A percentile compares a stretch with the other conserved stretches of the same genome.
phyloP scores from a whole-genome alignment of 768 basidiomycete species.

The Kwoniella botswanensis region DNA sequence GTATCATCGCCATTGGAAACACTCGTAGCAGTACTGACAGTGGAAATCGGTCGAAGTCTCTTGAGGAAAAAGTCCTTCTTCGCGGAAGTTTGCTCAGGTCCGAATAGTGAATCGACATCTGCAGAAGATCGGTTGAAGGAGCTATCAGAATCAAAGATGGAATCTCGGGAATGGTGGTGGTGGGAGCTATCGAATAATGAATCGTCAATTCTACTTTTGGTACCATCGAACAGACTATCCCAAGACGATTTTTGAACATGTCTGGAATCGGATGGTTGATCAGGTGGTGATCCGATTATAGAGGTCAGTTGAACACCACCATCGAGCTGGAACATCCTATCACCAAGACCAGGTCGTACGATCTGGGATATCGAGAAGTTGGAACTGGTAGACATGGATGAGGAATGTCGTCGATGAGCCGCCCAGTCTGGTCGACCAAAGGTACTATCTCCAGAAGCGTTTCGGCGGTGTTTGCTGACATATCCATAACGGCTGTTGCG shows the following conservation, averaged over 20 bases:
- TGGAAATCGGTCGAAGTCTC: conserved; percentile 40
- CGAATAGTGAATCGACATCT: conserved; percentile 37
- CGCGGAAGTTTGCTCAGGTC: conserved; percentile 20
- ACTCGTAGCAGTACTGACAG: conserved; percentile 28
- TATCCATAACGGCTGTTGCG: conserved; percentile 40
- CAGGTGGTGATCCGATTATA: conserved; percentile 47
- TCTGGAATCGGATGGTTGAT: neutral
- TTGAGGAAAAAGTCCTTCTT: conserved; percentile 38
- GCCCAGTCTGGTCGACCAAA: conserved; percentile 50
- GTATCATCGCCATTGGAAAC: conserved; percentile 39
- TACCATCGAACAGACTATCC: conserved; percentile 32
- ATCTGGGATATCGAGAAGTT: conserved; percentile 34
- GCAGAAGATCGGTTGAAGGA: conserved; percentile 12
- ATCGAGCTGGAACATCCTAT: conserved; percentile 55
- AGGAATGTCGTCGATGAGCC: conserved; percentile 43
- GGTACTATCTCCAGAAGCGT: conserved; percentile 31
- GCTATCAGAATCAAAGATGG: conserved; percentile 15
- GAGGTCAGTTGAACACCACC: conserved; percentile 45
- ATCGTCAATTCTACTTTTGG: conserved; percentile 21
- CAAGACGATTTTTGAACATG: conserved; percentile 20
- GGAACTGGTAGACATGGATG: conserved; percentile 37
- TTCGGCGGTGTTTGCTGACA: conserved; percentile 43
- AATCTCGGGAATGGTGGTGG: neutral
- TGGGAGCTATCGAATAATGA: conserved; percentile 27
- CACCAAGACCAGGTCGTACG: conserved; percentile 51